A percentile compares a stretch with the other conserved stretches of the same genome.
Evolutionary conservation across 2,329 filamentous ascomycete genomes (phyloP).

Genomic region (Aspergillus luchuensis): DNA sequence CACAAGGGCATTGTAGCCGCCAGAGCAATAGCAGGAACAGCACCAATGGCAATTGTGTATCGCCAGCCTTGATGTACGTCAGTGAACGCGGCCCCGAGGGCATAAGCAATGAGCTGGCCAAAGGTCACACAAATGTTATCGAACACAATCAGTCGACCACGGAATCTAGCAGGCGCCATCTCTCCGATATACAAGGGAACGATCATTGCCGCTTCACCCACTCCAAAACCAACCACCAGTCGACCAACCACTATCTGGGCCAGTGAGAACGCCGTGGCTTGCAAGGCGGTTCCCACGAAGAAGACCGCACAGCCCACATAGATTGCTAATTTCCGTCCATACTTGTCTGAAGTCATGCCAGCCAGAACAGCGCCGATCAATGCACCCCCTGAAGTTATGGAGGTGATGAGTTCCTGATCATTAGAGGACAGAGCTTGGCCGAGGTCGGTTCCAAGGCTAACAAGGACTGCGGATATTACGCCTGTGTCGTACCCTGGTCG

Average conservation of each 20-base stretch:
- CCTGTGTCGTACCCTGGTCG: constrained; percentile 48
- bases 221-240: constrained; percentile 52
- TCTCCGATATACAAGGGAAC: constrained; percentile 32
- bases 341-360: constrained; percentile 19
- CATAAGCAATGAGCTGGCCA: constrained; percentile 5
- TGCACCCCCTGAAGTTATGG: constrained; percentile 52
- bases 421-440: constrained; percentile 39
- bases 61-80: constrained; percentile 51
- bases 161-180: constrained; percentile 2
- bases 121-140: constrained; percentile 5
- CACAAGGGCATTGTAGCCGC: constrained; percentile 48
- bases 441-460: constrained; percentile 38
- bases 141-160: constrained; percentile 3
- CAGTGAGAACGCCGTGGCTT: constrained; percentile 39
- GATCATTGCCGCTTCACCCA: constrained; percentile 52
- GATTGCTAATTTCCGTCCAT: constrained; percentile 3
- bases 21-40: constrained; percentile 50
- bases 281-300: constrained; percentile 39
- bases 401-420: constrained; percentile 55
- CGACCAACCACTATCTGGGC: constrained; percentile 49
- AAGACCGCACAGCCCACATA: constrained; percentile 40
- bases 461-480: constrained; percentile 48
- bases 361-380: constrained; percentile 47
- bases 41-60: constrained; percentile 52
- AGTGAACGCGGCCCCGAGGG: constrained; percentile 44